A percentile compares a stretch with the other conserved stretches of the same genome.
Conservation (phyloP, 345 rosid genomes). For the Zanthoxylum bungeanum region DNA sequence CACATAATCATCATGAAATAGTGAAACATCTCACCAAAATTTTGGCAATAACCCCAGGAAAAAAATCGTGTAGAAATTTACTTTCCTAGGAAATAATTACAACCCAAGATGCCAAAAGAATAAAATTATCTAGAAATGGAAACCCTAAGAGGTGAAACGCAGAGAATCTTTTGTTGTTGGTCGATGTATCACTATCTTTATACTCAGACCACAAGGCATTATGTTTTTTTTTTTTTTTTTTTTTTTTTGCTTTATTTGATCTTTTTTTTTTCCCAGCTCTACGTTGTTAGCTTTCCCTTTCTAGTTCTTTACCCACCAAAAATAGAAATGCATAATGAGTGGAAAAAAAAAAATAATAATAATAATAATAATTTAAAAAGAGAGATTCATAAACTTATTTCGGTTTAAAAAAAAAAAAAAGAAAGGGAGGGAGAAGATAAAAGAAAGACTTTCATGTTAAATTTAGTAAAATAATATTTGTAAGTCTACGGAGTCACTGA, state of each 20-base stretch:
- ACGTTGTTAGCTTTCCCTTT: background rate
- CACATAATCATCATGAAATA: background rate
- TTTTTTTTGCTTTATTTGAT: background rate
- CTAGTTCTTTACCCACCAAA: background rate
- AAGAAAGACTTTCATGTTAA: too few relatives aligned
- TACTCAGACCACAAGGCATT: background rate
- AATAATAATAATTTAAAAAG: too few relatives aligned
- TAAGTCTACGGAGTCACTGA: too few relatives aligned
- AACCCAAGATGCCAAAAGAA: background rate
- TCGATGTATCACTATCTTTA: slow-evolving; percentile 21
- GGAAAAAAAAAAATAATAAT: too few relatives aligned
- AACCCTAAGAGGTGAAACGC: slow-evolving; percentile 22
- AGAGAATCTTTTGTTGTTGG: slow-evolving; percentile 9
- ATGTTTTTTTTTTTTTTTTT: background rate
- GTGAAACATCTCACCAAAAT: slow-evolving; percentile 12
- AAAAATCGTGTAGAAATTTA: background rate
- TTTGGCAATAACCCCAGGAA: background rate
- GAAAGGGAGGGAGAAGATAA: too few relatives aligned
- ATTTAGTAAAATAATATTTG: too few relatives aligned
- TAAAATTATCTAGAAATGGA: background rate
- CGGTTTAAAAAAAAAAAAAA: too few relatives aligned
- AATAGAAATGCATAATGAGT: slow-evolving; percentile 3
- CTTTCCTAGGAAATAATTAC: background rate
- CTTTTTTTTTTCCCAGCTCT: background rate
- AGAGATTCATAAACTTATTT: too few relatives aligned